Evolutionary conservation across 257 asterid genomes (phyloP), one percentile per base, ranked within the genome.

Genomic region (Pogostemon cablin): DNA sequence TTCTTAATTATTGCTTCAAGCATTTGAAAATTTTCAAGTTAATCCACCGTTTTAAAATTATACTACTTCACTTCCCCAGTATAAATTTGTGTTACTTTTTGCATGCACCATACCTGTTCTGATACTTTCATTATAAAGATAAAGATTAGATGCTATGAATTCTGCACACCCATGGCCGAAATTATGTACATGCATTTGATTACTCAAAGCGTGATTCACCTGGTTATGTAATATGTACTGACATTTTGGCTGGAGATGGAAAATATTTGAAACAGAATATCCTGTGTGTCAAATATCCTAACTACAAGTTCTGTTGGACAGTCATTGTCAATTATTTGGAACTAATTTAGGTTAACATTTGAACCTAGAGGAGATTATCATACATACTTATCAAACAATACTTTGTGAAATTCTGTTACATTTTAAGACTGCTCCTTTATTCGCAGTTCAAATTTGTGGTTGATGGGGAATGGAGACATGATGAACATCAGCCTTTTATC

Each of bases 401-500:
- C n/a, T 71, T 62, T 73, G 69, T 71, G 74, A 55, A 62, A 11
- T 41, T 65, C 17, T 34, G 48, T 39, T 0, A 37, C 32, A 41
- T 63, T 61, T 79, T 41, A 62, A 65, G 6, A 61, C 6, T 59
- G 11, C 43, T 69, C 39, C 66, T 52, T 37, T 67, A 6, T 73
- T 48, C 81, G 88, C 91, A 95, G 99, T 95, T 81, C 86, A 95
- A 89, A 76, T 91, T 89, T 76, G 85, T 89, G 78, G 95, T 95
- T 71, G 99, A 95, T 73, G 99, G 98, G 67, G 98, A 88, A 75
- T 88, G 96, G 91, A 84, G 96, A 66, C 93, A 91, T 72, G 99
- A 95, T 67, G 98, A 95, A 74, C 90, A 81, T 72, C 90, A 87
- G 79, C 95, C 96, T 58, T 85, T 71, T 72, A 82, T 86, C 71